These are phyloP conservation scores for Didymella exigua DNA, from an alignment of 2,329 filamentous ascomycete species.

Conservation along the genomic window DNA sequence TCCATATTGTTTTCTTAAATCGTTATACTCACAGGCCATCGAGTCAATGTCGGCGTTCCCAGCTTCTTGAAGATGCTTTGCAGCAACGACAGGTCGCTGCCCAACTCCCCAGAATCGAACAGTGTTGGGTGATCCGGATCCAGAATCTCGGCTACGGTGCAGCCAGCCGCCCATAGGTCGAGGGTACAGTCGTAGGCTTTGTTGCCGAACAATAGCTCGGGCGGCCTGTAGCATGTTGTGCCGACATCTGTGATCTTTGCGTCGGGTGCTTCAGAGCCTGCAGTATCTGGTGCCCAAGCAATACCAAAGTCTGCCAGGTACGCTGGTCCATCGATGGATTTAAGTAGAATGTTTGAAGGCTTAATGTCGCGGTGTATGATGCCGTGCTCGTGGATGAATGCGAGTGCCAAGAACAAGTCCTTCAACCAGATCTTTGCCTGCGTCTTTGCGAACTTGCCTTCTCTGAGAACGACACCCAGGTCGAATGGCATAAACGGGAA, in stretches of 20 bases:
- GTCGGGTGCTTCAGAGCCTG: slow-evolving; percentile 65
- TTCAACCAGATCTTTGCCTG: slow-evolving; percentile 60
- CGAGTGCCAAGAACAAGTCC: slow-evolving; percentile 73
- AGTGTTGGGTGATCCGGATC: slow-evolving; percentile 63
- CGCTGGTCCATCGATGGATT: slow-evolving; percentile 70
- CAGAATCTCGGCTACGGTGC: slow-evolving; percentile 79
- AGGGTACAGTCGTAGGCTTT: slow-evolving; percentile 72
- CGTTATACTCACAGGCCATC: slow-evolving; percentile 71
- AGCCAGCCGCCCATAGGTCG: slow-evolving; percentile 89
- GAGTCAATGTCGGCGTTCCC: slow-evolving; percentile 79
- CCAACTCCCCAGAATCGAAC: slow-evolving; percentile 87
- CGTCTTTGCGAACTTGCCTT: slow-evolving; percentile 46
- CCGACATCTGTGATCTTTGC: slow-evolving; percentile 90
- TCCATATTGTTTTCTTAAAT: neutral
- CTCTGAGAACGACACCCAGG: slow-evolving; percentile 69
- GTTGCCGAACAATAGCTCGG: slow-evolving; percentile 88
- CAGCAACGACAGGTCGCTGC: slow-evolving; percentile 89
- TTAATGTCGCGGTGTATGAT: slow-evolving; percentile 96
- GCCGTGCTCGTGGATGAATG: slow-evolving; percentile 71
- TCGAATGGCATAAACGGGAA: slow-evolving; percentile 84
- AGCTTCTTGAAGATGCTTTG: slow-evolving; percentile 90
- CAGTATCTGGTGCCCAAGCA: slow-evolving; percentile 72
- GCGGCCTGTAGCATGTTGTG: slow-evolving; percentile 87
- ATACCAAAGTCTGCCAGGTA: slow-evolving; percentile 92
- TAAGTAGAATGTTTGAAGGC: slow-evolving; percentile 83